phyloP scores from a whole-genome alignment of 2,329 filamentous ascomycete species.

The Fusarium ramigenum region DNA sequence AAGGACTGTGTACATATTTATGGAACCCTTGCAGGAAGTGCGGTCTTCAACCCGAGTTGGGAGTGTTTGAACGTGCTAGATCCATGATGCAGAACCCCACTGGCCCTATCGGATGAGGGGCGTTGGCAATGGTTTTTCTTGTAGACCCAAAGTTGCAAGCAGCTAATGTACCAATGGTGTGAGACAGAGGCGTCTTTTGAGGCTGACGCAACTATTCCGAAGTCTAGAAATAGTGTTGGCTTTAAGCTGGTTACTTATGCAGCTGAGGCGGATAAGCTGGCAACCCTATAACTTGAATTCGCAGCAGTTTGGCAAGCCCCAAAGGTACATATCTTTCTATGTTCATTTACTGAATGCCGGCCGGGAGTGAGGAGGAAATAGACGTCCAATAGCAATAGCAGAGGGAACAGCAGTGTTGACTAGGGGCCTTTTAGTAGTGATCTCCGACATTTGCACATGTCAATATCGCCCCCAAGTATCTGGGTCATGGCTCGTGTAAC shows the following conservation, averaged over 20 bases:
- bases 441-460: not conserved
- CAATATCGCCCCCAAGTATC: not conserved
- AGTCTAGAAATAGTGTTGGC: not conserved
- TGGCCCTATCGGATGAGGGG: constrained; percentile 3
- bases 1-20: constrained; percentile 15
- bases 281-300: not conserved
- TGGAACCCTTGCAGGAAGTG: constrained; percentile 9
- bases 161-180: not conserved
- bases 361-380: not conserved
- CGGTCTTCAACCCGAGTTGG: constrained; percentile 14
- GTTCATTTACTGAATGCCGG: not conserved
- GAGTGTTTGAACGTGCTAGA: not conserved
- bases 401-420: not conserved
- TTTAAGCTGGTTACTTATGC: not conserved
- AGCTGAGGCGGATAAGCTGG: not conserved
- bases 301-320: too few relatives aligned
- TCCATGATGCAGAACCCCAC: constrained; percentile 2
- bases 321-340: not conserved
- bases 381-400: not conserved
- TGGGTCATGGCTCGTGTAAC: not conserved
- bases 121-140: not conserved
- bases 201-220: not conserved
- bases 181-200: not conserved
- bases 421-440: not conserved
- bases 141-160: not conserved